Conservation (phyloP, 345 rosid genomes). For the thale cress (Arabidopsis thaliana) region DNA sequence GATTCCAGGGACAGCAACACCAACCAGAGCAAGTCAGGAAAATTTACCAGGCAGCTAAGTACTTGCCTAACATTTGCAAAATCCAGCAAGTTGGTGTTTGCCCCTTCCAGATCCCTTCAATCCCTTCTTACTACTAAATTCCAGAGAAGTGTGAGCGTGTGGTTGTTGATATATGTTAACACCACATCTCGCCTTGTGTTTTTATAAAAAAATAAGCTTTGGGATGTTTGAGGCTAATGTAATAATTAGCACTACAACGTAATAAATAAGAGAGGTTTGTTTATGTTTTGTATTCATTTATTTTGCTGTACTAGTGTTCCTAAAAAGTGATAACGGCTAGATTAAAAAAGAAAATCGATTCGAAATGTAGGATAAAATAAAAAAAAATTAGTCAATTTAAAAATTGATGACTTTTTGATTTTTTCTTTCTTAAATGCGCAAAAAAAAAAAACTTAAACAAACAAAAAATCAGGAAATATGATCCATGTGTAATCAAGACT, state of each 20-base stretch:
- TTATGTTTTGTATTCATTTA: background rate
- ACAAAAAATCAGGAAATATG: too few species aligned
- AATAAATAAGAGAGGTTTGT: conserved; percentile 16
- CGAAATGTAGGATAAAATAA: too few species aligned
- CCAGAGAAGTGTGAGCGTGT: background rate
- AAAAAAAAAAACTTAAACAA: too few species aligned
- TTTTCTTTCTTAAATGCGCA: too few species aligned
- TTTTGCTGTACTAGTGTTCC: background rate
- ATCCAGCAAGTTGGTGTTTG: conserved; percentile 20
- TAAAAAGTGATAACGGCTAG: background rate
- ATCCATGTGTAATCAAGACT: too few species aligned
- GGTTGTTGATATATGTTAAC: conserved; percentile 14
- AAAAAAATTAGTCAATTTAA: too few species aligned
- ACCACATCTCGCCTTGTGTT: background rate
- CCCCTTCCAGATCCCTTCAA: conserved; percentile 16
- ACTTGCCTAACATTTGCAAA: conserved; percentile 25
- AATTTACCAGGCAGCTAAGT: conserved; percentile 9
- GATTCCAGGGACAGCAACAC: background rate
- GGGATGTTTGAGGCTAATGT: conserved; percentile 30
- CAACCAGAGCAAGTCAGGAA: background rate
- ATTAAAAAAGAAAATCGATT: too few species aligned
- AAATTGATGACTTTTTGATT: too few species aligned
- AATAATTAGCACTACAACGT: conserved; percentile 4
- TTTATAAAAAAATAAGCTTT: background rate
- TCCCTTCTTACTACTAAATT: conserved; percentile 34